These are phyloP conservation scores for Ophiostoma montium DNA, from an alignment of 2,329 filamentous ascomycete genomes.

Conservation along the genomic window DNA sequence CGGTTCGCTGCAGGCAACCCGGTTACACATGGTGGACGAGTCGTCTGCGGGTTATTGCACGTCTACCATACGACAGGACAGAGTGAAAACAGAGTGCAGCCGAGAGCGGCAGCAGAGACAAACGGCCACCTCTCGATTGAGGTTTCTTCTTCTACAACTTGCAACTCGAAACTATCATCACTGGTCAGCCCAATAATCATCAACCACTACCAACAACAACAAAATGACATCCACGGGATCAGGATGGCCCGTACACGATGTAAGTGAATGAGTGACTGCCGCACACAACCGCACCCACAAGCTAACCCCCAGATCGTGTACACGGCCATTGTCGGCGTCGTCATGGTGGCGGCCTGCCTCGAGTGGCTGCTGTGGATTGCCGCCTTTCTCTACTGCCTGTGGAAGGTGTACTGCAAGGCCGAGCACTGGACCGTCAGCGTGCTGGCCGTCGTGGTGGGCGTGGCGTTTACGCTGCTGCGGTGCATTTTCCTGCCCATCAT, in stretches of 20 bases:
- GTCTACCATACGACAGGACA: background rate
- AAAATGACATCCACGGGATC: no score
- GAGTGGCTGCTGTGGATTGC: constrained; percentile 93
- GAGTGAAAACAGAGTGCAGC: no score
- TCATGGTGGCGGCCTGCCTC: constrained; percentile 73
- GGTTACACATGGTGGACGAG: no score
- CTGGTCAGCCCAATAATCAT: no score
- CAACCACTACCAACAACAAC: background rate
- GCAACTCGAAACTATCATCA: no score
- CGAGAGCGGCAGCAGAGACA: no score
- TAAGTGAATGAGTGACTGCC: no score
- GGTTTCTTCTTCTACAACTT: no score
- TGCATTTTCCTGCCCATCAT: constrained; percentile 82
- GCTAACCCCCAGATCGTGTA: constrained; percentile 56
- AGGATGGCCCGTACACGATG: constrained; percentile 38
- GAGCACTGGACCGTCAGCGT: constrained; percentile 73
- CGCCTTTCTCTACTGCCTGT: constrained; percentile 84
- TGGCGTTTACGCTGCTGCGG: constrained; percentile 60
- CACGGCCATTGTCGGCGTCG: constrained; percentile 60
- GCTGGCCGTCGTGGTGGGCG: constrained; percentile 60
- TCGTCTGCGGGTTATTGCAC: background rate
- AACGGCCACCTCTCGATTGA: no score
- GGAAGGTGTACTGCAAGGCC: constrained; percentile 80
- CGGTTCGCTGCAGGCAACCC: no score
- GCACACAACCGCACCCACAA: no score